Conservation (phyloP, 2,329 filamentous ascomycete genomes). For the Alternaria triticimaculans region DNA sequence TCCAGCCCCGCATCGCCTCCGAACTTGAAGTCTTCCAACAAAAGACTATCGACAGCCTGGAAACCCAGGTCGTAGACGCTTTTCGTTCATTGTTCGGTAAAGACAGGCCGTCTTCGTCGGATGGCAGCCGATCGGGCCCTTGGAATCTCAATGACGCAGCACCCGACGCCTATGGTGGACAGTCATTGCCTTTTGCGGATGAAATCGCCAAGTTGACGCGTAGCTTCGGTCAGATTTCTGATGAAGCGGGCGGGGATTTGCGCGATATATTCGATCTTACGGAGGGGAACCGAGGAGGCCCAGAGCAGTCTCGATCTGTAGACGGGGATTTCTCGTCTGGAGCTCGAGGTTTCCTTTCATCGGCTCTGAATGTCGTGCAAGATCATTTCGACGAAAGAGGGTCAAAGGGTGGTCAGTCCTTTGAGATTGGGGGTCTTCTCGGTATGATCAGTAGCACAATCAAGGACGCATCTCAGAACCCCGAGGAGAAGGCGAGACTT, state of each 20-base stretch:
- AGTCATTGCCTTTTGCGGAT: slow-evolving; percentile 38
- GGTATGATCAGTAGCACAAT: slow-evolving; percentile 36
- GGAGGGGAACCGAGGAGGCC: slow-evolving; percentile 19
- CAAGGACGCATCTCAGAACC: slow-evolving; percentile 37
- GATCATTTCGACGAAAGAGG: slow-evolving; percentile 30
- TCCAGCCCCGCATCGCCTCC: slow-evolving; percentile 39
- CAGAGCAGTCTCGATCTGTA: slow-evolving; percentile 20
- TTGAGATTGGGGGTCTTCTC: slow-evolving; percentile 36
- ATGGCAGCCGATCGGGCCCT: slow-evolving; percentile 22
- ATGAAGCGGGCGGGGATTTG: slow-evolving; percentile 35
- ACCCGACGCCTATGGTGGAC: slow-evolving; percentile 38
- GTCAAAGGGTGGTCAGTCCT: slow-evolving; percentile 18
- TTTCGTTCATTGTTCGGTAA: slow-evolving; percentile 38
- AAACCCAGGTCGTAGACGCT: slow-evolving; percentile 38
- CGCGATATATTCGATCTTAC: slow-evolving; percentile 39
- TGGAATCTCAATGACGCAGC: slow-evolving; percentile 35
- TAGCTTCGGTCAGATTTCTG: slow-evolving; percentile 37
- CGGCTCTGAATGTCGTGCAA: slow-evolving; percentile 34
- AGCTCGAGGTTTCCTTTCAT: slow-evolving; percentile 34
- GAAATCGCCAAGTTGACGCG: slow-evolving; percentile 38
- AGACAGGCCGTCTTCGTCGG: slow-evolving; percentile 21
- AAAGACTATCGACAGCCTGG: slow-evolving; percentile 41
- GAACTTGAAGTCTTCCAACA: slow-evolving; percentile 41
- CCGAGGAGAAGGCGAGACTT: slow-evolving; percentile 38
- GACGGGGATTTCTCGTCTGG: slow-evolving; percentile 23